Base-by-base conservation (phyloP, 2,329 filamentous ascomycete species). In the Ophiostoma ips region DNA sequence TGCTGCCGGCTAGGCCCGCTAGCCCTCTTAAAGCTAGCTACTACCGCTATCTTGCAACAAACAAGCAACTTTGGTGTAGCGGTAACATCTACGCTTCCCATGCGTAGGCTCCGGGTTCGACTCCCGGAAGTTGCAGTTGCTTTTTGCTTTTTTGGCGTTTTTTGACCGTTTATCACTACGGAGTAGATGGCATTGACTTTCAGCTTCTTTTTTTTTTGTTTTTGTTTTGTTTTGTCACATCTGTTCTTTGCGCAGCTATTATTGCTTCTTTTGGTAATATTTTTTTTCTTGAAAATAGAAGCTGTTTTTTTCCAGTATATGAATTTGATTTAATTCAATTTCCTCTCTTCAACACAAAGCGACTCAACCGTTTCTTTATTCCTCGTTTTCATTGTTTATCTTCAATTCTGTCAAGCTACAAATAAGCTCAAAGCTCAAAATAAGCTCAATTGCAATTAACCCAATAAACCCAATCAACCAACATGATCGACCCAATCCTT, bases 61-160 rank as follows among this genome's bases (percentile, higher is more conserved):
- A 16, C 9, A 46, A 38, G 56, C 56, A 57, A 55, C 53, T 58
- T 57, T 59, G 57, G 58, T 59, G 57, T 58, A 59, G 55, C 53
- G 58, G 58, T 58, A 59, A 58, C 57, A 59, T 59, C 55, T 56
- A 55, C 53, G 57, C 57, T 59, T 59, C 58, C 58, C 58, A 59
- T 58, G 57, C 57, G 53, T 56, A 56, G 55, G 58, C 56, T 57
- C 57, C 57, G 58, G 58, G 58, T 59, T 59, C 58, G 58, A 59
- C 53, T 59, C 58, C 58, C 58, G 58, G 58, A 53, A 56, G 55
- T 55, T 55, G 57, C 55, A 58, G 49, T 55, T 52, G 46, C 43
- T 46, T 52, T 41, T 50, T 21, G 48, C 47, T 50, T 41, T 37
- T 48, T 19, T 28, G 45, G 40, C 15, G 15, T 38, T 13, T 11